Base-by-base conservation (phyloP, 345 rosid species). In the Microthlaspi erraticum region DNA sequence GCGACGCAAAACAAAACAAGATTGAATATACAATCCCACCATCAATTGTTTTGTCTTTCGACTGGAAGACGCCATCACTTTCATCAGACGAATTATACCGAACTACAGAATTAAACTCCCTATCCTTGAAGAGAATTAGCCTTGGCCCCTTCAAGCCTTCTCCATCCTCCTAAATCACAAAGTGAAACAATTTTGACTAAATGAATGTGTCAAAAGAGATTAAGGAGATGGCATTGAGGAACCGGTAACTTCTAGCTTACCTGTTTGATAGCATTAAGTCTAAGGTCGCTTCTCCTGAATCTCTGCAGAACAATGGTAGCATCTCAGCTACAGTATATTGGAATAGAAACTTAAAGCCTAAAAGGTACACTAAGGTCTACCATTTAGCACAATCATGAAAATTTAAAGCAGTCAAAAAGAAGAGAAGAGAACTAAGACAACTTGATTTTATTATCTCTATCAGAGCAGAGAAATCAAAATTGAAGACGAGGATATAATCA, bases 101-200 rank as follows among this genome's bases (percentile, higher is more conserved):
- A 67, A 72, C 86, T 34, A 58, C 49, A 72, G 90, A 80, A 70
- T 57, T 66, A 37, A 82, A 65, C 61, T 80, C 81, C 74, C 80
- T 80, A 12, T 83, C 88, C 70, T 83, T 66, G 56, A 84, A 86
- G 70, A 91, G 85, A 64, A 81, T 64, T 73, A 70, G 79, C 75
- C 89, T 81, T 18, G 97, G 97, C 73, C 81, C 97, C 77, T 83
- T 84, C 77, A 91, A 68, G 39, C 78, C 84, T 82, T 81, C 66
- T 16, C 75, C 84, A 53, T 77, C 86, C 81, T 85, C 96, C 98
- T 93, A 73, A 57, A 80, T 51, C 52, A 65, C 62, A 71, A 65
- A 69, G 23, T 16, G 71, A 43, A 61, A 48, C 34, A 31, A 20
- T 13, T 60, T 54, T 11, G 65, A 60, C 59, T 5, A 50, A 50